Evolutionary conservation across 345 rosid species (phyloP), one percentile per base, ranked within the genome.

Genomic region (Pistacia integerrima): DNA sequence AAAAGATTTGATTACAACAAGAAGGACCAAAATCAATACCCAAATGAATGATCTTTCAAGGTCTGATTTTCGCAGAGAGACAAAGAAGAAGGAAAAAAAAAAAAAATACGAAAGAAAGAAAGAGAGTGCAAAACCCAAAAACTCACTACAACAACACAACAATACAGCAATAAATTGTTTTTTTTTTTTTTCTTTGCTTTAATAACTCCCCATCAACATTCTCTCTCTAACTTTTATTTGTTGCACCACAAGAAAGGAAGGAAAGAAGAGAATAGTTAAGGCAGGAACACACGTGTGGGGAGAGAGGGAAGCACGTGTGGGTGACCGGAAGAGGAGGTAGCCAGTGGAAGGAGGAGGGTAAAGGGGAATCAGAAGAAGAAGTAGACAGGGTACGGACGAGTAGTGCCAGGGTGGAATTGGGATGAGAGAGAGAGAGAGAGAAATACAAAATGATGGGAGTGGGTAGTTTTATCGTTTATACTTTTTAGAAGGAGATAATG

Each of bases 191-290:
- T 44, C 0, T 18, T 72, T 33, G 66, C 16, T 52, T 63, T 81
- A 70, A 68, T 78, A 70, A 55, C 33, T 64, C 55, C n/a, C 14
- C 12, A 28, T 69, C 70, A 59, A 78, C 77, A 74, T 48, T 87
- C 91, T 85, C 88, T 84, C 86, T 86, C 85, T 71, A 75, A 69
- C 78, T 80, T 83, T 84, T 76, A 81, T 85, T 88, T 77, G 92
- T 93, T 86, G 94, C 93, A 90, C 97, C 94, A 85, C 88, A 79
- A 16, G 66, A 73, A 69, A 73, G 41, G 25, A 48, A 64, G 73
- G 78, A 78, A 83, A 72, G 75, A 74, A 58, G 78, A 64, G 84
- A 80, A 81, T 75, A 72, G 77, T 58, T 49, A 14, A 54, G 36
- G 41, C 56, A 57, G 67, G 33, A 36, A 55, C 44, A 74, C 85